Conservation (phyloP, 345 rosid genomes). For the Kandelia obovata region DNA sequence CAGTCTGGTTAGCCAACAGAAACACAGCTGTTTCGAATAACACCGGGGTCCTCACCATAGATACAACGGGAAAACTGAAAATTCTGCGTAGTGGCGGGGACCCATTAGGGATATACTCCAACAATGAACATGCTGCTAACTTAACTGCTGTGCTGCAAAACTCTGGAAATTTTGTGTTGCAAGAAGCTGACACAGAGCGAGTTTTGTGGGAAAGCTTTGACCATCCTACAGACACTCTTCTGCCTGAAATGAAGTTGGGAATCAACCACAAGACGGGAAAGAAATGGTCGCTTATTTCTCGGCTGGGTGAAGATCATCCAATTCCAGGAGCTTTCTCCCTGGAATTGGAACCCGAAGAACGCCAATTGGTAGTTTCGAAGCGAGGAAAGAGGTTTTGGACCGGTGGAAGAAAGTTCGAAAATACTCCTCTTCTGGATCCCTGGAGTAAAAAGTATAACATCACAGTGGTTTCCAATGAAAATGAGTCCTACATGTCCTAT, state of each 20-base stretch:
- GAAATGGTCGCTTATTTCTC: constrained; percentile 1
- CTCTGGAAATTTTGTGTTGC: constrained; percentile 11
- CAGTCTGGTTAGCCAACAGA: constrained; percentile 6
- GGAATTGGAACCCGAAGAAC: constrained; percentile 5
- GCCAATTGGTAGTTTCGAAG: not conserved
- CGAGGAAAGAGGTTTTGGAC: constrained; percentile 8
- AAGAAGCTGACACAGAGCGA: not conserved
- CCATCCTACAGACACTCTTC: constrained; percentile 8
- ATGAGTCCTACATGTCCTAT: not conserved
- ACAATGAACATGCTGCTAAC: not conserved
- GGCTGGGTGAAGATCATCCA: constrained; percentile 1
- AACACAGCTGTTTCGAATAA: not conserved
- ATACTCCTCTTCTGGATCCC: no score
- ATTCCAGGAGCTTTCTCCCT: constrained; percentile 6
- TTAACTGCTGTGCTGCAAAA: constrained; percentile 4
- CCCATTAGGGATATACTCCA: not conserved
- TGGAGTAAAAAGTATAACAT: not conserved
- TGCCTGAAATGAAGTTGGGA: constrained; percentile 18
- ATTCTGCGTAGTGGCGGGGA: constrained; percentile 4
- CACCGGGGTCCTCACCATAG: not conserved
- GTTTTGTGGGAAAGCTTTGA: constrained; percentile 20
- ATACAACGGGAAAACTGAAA: not conserved
- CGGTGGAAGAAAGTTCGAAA: not conserved
- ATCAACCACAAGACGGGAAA: not conserved
- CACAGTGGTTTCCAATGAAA: not conserved